A percentile compares a stretch with the other conserved stretches of the same genome.
Conservation (phyloP, 75 land plant genomes). For the Adiantum capillusveneris region DNA sequence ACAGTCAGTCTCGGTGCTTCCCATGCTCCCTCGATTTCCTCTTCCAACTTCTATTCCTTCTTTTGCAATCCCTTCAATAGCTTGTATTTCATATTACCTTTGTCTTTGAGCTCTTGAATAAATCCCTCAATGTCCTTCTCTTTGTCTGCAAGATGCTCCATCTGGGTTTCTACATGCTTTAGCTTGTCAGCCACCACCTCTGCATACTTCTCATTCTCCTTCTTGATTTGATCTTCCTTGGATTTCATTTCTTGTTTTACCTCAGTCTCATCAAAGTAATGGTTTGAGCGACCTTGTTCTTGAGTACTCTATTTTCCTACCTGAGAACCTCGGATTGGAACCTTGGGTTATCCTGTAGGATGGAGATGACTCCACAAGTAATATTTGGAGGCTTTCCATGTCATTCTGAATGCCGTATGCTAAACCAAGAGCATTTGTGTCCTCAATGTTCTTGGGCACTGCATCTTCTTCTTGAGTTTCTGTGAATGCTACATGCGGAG, state of each 20-base stretch:
- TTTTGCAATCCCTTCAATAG: not conserved
- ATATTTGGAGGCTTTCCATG: not conserved
- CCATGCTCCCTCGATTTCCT: not conserved
- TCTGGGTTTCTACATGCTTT: not conserved
- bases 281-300: not conserved
- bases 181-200: not conserved
- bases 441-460: not conserved
- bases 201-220: not conserved
- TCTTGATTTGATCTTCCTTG: not conserved
- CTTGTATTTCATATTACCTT: not conserved
- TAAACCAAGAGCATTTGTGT: not conserved
- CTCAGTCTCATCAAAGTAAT: not conserved
- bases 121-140: not conserved
- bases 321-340: not conserved
- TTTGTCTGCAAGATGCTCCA: constrained; percentile 4
- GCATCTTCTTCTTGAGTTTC: not conserved
- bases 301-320: not conserved
- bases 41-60: constrained; percentile 4
- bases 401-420: not conserved
- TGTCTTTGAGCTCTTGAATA: constrained; percentile 2
- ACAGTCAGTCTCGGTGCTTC: too few species aligned
- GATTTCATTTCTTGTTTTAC: not conserved
- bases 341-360: not conserved
- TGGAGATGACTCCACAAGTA: not conserved
- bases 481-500: not conserved